phyloP scores from a whole-genome alignment of 768 basidiomycete species.

The Pholiota microspora region DNA sequence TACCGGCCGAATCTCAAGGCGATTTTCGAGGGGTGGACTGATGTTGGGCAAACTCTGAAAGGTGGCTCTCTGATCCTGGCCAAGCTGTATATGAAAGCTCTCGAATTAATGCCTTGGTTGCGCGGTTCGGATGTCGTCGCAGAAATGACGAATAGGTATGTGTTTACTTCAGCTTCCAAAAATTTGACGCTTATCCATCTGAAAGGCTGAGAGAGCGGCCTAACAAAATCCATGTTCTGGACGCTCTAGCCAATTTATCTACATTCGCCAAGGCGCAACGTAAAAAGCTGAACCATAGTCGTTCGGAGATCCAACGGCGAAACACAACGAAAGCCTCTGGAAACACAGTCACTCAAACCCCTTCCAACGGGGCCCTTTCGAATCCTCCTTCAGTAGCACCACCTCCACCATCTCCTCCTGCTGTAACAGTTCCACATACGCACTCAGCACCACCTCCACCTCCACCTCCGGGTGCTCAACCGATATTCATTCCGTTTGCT shows the following conservation, averaged over 20 bases:
- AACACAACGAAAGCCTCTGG: conserved; percentile 15
- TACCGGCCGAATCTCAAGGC: conserved; percentile 55
- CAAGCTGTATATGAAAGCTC: conserved; percentile 41
- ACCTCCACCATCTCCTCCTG: neutral
- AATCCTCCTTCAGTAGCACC: neutral
- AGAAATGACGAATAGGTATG: conserved; percentile 55
- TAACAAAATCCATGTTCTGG: conserved; percentile 48
- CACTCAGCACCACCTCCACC: neutral
- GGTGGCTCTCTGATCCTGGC: conserved; percentile 35
- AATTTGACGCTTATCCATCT: neutral
- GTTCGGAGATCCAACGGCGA: conserved; percentile 19
- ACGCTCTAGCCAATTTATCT: conserved; percentile 47
- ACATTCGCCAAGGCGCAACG: conserved; percentile 51
- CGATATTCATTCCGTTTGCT: conserved; percentile 3
- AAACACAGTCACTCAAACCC: conserved; percentile 13
- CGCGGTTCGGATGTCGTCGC: conserved; percentile 47
- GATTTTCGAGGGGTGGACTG: conserved; percentile 58
- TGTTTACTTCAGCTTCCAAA: no score
- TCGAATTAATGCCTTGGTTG: conserved; percentile 59
- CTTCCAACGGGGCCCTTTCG: neutral
- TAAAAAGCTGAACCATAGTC: conserved; percentile 29
- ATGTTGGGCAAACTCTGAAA: conserved; percentile 34
- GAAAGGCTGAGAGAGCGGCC: conserved; percentile 57
- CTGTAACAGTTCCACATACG: neutral
- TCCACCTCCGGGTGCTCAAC: neutral